These are phyloP conservation scores for Fennellomyces sp. DNA, from an alignment of 371 early-diverging fungal species.

Conservation along the genomic window DNA sequence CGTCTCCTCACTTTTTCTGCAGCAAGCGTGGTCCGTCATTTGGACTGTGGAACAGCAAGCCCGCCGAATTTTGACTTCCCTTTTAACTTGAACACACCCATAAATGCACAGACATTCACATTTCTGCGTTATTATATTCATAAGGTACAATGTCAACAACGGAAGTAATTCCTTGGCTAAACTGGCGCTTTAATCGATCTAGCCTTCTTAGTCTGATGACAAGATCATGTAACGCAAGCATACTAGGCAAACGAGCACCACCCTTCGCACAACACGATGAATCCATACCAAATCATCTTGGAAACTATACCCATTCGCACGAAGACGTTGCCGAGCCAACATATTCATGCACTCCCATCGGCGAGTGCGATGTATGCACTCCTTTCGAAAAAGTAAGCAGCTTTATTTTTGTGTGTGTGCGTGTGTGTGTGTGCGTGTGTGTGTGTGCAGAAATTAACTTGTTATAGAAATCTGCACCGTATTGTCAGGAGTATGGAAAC, in stretches of 20 bases:
- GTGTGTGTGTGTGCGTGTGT: too few relatives aligned
- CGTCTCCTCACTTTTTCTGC: too few relatives aligned
- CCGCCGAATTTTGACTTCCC: too few relatives aligned
- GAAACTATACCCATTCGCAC: slow-evolving; percentile 52
- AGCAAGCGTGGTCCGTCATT: too few relatives aligned
- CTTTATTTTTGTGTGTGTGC: too few relatives aligned
- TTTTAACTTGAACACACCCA: too few relatives aligned
- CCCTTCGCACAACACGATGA: slow-evolving; percentile 7
- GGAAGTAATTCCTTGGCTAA: too few relatives aligned
- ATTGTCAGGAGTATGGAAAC: slow-evolving; percentile 48
- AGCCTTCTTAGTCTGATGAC: not conserved
- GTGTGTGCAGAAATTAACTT: not conserved
- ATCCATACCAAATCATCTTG: slow-evolving; percentile 18
- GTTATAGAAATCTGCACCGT: slow-evolving; percentile 43
- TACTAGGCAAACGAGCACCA: slow-evolving; percentile 15
- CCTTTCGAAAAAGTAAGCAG: slow-evolving; percentile 43
- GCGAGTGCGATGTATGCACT: slow-evolving; percentile 47
- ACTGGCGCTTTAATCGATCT: not conserved
- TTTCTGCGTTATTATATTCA: not conserved
- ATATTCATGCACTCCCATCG: slow-evolving; percentile 40
- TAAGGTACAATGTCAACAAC: not conserved
- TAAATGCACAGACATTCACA: not conserved
- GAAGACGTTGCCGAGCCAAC: slow-evolving; percentile 40
- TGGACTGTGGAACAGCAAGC: too few relatives aligned
- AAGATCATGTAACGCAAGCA: not conserved